These are phyloP conservation scores for Trifolium pratense DNA, from an alignment of 306 rosid species.

Conservation along the genomic window DNA sequence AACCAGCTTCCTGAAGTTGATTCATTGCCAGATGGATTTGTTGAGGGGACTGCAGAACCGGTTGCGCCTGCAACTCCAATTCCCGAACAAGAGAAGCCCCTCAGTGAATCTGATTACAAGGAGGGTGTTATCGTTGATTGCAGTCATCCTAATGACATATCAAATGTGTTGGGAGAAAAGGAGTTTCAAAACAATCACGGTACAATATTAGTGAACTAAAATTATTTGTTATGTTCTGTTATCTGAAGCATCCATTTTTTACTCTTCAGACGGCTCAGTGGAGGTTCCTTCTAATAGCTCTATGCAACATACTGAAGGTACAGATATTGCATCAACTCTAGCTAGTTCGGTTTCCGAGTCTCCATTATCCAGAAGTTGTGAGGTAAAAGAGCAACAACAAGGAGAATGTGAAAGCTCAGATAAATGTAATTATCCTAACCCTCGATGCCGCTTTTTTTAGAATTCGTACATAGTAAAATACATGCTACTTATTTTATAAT, in stretches of 20 bases:
- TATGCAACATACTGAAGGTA: slow-evolving; percentile 55
- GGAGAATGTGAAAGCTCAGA: slow-evolving; percentile 60
- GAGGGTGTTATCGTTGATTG: slow-evolving; percentile 45
- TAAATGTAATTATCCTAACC: slow-evolving; percentile 55
- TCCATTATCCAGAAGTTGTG: slow-evolving; percentile 49
- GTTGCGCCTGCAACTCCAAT: slow-evolving; percentile 69
- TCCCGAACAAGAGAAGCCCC: slow-evolving; percentile 65
- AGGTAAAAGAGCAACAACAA: slow-evolving; percentile 55
- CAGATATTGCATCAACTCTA: slow-evolving; percentile 31
- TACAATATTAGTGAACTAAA: slow-evolving; percentile 44
- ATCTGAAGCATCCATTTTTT: slow-evolving; percentile 55
- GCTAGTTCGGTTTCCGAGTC: slow-evolving; percentile 51
- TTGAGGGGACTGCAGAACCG: slow-evolving; percentile 72
- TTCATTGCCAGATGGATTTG: slow-evolving; percentile 92
- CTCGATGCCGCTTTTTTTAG: slow-evolving; percentile 17
- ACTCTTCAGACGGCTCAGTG: slow-evolving; percentile 50
- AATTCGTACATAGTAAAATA: no score
- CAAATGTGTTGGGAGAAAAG: slow-evolving; percentile 42
- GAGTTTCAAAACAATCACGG: slow-evolving; percentile 55
- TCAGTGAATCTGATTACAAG: slow-evolving; percentile 39
- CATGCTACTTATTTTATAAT: no score
- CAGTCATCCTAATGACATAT: slow-evolving; percentile 45
- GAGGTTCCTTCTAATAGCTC: slow-evolving; percentile 45
- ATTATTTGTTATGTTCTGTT: slow-evolving; percentile 54
- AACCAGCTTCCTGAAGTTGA: slow-evolving; percentile 93